Base-by-base conservation (phyloP, 139 green algal genomes). In the Chlorella vulgaris region DNA sequence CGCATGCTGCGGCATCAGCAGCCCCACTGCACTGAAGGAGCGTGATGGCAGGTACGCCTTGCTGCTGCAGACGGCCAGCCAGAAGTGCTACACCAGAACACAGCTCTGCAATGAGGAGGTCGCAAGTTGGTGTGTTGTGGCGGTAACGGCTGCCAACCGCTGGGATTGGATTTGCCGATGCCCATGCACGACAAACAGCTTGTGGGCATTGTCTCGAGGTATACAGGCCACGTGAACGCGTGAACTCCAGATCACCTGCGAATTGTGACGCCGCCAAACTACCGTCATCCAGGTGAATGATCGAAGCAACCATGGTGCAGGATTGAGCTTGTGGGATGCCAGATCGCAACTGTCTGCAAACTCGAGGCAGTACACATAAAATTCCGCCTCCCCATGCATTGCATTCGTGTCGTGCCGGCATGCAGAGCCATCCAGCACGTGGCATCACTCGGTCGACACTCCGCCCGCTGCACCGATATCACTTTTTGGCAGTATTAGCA, bases 1-100 rank as follows among this genome's bases (percentile, higher is more conserved):
- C 33, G 33, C 43, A 53, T 7, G 36, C 29, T 3, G 50, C 79
- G 0, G 31, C 79, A 35, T 84, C 79, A 7, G 67, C 47, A 40
- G 53, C 63, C 43, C 47, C 38, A 4, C 24, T 39, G 79, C 79
- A 84, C 47, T 84, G 55, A 40, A 84, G 39, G 35, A 84, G 67
- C 42, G 80, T 22, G 5, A 26, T 31, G 4, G 63, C n/a, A 4
- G 43, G 24, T 13, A 84, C 80, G 19, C 69, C 69, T 28, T 84
- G 80, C 35, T 69, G 68, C 3, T 81, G 60, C 58, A 81, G 61
- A 28, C 75, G 29, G 8, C 36, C 33, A 4, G 50, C 4, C 60
- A 81, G 38, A 0, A 31, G 19, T 3, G 74, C 73, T 7, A 35
- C 28, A 15, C 7, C 73, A 3, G 19, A n/a, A 26, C 51, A 68